Percentiles rank a stretch among this genome's conserved stretches.
phyloP scores from a whole-genome alignment of 129 eudicot genomes.

The Artemisia annua region DNA sequence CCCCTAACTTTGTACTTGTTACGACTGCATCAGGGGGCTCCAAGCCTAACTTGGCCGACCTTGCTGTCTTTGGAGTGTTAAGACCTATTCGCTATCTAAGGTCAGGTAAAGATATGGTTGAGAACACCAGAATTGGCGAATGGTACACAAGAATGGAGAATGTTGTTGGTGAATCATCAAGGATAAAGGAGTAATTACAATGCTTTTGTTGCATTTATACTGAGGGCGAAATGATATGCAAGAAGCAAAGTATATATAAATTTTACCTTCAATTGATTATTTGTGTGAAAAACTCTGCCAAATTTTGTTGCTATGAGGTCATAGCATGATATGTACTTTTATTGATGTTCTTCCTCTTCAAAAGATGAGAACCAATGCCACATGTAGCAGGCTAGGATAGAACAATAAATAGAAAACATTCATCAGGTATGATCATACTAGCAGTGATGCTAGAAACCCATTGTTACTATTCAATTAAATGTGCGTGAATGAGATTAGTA shows the following conservation, averaged over 20 bases:
- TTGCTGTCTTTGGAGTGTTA: constrained; percentile 48
- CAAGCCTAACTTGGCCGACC: constrained; percentile 50
- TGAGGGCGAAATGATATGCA: constrained; percentile 23
- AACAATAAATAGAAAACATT: constrained; percentile 21
- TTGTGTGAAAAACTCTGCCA: constrained; percentile 11
- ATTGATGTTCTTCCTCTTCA: constrained; percentile 10
- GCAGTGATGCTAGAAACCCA: neutral
- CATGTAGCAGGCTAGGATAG: constrained; percentile 22
- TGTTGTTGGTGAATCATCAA: constrained; percentile 48
- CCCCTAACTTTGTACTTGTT: constrained; percentile 6
- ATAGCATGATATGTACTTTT: constrained; percentile 19
- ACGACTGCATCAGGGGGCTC: constrained; percentile 37
- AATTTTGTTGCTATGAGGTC: constrained; percentile 32
- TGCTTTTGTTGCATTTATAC: constrained; percentile 6
- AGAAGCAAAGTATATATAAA: constrained; percentile 26
- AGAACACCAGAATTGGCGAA: constrained; percentile 47
- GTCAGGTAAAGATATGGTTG: constrained; percentile 52
- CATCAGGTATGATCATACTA: constrained; percentile 19
- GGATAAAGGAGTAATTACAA: constrained; percentile 36
- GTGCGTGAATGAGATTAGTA: constrained; percentile 10
- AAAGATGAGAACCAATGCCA: constrained; percentile 16
- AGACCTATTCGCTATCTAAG: constrained; percentile 47
- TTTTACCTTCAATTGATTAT: constrained; percentile 18
- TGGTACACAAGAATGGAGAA: constrained; percentile 48
- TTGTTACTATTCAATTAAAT: constrained; percentile 5